A percentile compares a stretch with the other conserved stretches of the same genome.
These are phyloP conservation scores for Arthrobotrys sinensis DNA, from an alignment of 2,329 filamentous ascomycete genomes.

Conservation along the genomic window DNA sequence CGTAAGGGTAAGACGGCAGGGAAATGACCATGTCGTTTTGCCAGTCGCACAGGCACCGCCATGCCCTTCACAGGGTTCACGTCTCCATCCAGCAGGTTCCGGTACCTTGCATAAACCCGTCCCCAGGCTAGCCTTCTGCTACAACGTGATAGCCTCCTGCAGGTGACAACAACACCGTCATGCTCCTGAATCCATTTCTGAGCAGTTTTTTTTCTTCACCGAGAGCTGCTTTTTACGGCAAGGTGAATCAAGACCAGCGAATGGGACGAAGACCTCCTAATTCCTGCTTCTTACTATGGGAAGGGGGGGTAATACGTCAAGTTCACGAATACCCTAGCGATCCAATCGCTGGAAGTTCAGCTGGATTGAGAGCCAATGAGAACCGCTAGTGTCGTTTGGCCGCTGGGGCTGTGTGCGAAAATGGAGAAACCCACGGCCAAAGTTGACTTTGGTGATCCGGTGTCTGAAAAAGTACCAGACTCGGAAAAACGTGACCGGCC, in stretches of 20 bases:
- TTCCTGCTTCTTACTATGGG: conserved; percentile 56
- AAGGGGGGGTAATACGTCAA: conserved; percentile 43
- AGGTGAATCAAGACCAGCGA: conserved; percentile 46
- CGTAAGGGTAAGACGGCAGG: conserved; percentile 59
- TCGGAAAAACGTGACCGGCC: conserved; percentile 60
- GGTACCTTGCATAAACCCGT: conserved; percentile 61
- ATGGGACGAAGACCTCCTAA: conserved; percentile 54
- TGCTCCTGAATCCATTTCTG: conserved; percentile 56
- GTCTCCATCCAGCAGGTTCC: conserved; percentile 52
- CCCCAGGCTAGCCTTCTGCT: conserved; percentile 31
- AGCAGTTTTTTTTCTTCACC: conserved; percentile 31
- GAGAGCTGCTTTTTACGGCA: conserved; percentile 56
- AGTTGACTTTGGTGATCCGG: conserved; percentile 50
- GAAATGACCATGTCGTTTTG: conserved; percentile 55
- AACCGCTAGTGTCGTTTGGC: conserved; percentile 27
- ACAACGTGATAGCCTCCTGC: conserved; percentile 58
- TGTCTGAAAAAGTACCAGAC: conserved; percentile 46
- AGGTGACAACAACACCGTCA: conserved; percentile 60
- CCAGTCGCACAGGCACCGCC: conserved; percentile 43
- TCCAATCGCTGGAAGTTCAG: conserved; percentile 51
- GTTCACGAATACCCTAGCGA: conserved; percentile 56
- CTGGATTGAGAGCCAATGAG: conserved; percentile 50
- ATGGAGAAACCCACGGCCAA: conserved; percentile 37
- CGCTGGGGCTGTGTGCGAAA: conserved; percentile 58
- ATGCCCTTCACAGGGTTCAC: conserved; percentile 30